These are phyloP conservation scores for Wolfiporia cocos DNA, from an alignment of 1,284 basidiomycete genomes.

Conservation along the genomic window DNA sequence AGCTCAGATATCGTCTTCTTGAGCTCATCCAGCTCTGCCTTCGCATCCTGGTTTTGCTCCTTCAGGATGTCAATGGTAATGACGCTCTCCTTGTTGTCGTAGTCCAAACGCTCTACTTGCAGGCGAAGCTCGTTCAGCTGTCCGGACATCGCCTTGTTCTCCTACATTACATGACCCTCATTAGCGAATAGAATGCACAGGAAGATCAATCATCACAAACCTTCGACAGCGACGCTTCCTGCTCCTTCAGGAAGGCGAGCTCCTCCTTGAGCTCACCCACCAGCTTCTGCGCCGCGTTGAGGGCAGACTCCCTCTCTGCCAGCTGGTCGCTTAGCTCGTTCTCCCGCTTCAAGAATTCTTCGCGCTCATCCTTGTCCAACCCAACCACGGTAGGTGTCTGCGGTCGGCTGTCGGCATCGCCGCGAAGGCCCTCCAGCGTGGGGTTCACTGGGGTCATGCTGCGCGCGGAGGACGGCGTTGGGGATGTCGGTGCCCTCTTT, in stretches of 20 bases:
- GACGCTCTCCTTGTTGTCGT: slow-evolving; percentile 91
- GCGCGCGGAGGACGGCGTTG: slow-evolving; percentile 48
- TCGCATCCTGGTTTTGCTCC: slow-evolving; percentile 90
- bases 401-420: slow-evolving; percentile 73
- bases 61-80: slow-evolving; percentile 97
- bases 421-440: slow-evolving; percentile 67
- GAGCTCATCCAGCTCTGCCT: slow-evolving; percentile 87
- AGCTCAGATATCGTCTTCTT: slow-evolving; percentile 77
- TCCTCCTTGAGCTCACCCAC: slow-evolving; percentile 85
- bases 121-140: slow-evolving; percentile 91
- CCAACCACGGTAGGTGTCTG: slow-evolving; percentile 83
- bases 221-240: slow-evolving; percentile 73
- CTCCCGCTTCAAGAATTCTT: slow-evolving; percentile 95
- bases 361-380: slow-evolving; percentile 93
- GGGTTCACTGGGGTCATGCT: slow-evolving; percentile 85
- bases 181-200: slow-evolving; percentile 3
- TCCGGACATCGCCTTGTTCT: slow-evolving; percentile 87
- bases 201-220: slow-evolving; percentile 33
- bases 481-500: slow-evolving; percentile 62
- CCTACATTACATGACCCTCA: slow-evolving; percentile 38
- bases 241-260: slow-evolving; percentile 85
- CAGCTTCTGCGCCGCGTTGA: slow-evolving; percentile 72
- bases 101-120: slow-evolving; percentile 88
- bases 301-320: slow-evolving; percentile 84
- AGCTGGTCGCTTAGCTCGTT: slow-evolving; percentile 95